Evolutionary conservation across 139 green algal species (phyloP), one percentile per base, ranked within the genome.

Genomic region (Closterium sp.): DNA sequence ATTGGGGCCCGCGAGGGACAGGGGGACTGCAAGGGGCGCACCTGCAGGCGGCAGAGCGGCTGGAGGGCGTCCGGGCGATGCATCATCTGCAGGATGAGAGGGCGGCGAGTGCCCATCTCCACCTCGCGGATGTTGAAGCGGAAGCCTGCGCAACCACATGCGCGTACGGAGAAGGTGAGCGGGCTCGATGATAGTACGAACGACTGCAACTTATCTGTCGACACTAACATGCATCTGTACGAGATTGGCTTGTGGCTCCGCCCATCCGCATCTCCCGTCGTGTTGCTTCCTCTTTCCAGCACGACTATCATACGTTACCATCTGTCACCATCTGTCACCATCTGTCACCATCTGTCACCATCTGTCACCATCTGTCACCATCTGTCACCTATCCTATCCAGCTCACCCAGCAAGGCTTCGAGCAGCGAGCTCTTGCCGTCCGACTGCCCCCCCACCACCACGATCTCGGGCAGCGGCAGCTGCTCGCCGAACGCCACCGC

Each of bases 401-500:
- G 64, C 21, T 90, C n/a, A 92, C 90, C 97, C 0, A 99, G 93
- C 88, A 99, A 97, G 0, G 97, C 97, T 85, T 99, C 97, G 31
- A 99, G 93, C 23, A 99, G 94, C 2, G 94, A 96, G 69, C 92
- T 96, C 90, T 99, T 99, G 33, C 97, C 97, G 93, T 99, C 97
- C 2, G 92, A 96, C 93, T 99, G 97, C 4, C 97, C 97, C 0
- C 97, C 97, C 86, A 99, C 96, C 2, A 96, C 97, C 8, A 99
- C 97, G 31, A 99, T 98, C 89, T 99, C 97, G 6, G 97, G 97
- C 32, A 99, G 98, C 1, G 97, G 96, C 9, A 99, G 93, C 19
- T 69, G 88, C 92, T 97, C 96, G 43, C 89, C 89, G 34, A 90
- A 90, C 32, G 89, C 89, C 23, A 92, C 89, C 10, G 89, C 89